Conservation (phyloP, 306 rosid species). For the Acacia melanoxylon region DNA sequence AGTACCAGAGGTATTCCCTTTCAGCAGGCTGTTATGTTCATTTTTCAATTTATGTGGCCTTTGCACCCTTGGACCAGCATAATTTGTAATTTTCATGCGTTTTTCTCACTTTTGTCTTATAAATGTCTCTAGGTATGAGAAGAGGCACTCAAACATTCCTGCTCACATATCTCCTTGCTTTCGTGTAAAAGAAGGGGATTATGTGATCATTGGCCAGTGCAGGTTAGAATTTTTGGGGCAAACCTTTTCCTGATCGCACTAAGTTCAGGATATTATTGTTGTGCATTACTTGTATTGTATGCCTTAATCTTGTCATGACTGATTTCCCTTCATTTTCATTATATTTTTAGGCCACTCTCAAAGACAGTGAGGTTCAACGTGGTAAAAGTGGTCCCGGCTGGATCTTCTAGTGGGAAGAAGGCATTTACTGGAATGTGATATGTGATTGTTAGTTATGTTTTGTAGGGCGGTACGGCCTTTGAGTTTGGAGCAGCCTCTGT, state of each 20-base stretch:
- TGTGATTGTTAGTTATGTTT: not conserved
- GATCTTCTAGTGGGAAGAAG: constrained; percentile 70
- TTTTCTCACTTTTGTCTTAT: constrained; percentile 4
- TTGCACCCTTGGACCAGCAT: not conserved
- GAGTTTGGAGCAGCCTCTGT: constrained; percentile 2
- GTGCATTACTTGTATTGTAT: not conserved
- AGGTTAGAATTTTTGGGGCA: constrained; percentile 44
- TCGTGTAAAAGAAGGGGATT: constrained; percentile 93
- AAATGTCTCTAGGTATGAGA: constrained; percentile 72
- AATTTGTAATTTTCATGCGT: not conserved
- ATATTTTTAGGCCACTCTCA: constrained; percentile 64
- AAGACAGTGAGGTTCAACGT: constrained; percentile 92
- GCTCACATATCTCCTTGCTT: constrained; percentile 85
- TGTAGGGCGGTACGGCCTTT: not conserved
- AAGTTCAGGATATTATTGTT: not conserved
- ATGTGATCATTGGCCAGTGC: constrained; percentile 84
- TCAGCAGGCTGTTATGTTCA: not conserved
- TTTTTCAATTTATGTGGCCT: not conserved
- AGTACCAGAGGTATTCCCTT: constrained; percentile 66
- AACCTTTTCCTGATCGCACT: not conserved
- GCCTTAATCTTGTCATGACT: not conserved
- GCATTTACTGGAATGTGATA: constrained; percentile 70
- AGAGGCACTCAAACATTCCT: constrained; percentile 80
- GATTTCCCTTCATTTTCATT: not conserved
- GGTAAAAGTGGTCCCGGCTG: constrained; percentile 80